Evolutionary conservation across 2,329 filamentous ascomycete species (phyloP).

Genomic region (Fonsecaea monophora): DNA sequence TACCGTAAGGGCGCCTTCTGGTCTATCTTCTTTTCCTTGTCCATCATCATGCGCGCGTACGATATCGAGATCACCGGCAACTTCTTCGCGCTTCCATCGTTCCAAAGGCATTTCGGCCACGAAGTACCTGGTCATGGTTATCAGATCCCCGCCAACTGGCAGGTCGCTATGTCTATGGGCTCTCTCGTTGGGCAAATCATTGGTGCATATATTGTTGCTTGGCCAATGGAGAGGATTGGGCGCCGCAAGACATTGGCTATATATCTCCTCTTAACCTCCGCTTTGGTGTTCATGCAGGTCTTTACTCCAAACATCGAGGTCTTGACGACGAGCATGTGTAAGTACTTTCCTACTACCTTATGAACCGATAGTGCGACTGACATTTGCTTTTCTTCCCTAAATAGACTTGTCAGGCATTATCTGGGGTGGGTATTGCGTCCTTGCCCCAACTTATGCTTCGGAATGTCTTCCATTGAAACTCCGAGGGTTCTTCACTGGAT

Average conservation of each 20-base stretch:
- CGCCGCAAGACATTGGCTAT: constrained; percentile 69
- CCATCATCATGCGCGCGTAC: constrained; percentile 40
- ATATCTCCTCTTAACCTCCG: constrained; percentile 58
- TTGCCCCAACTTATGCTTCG: constrained; percentile 42
- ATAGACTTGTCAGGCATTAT: constrained; percentile 48
- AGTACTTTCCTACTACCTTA: not conserved
- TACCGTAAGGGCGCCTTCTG: constrained; percentile 27
- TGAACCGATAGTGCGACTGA: not conserved
- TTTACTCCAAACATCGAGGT: constrained; percentile 45
- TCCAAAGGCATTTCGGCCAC: constrained; percentile 41
- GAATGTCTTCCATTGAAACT: constrained; percentile 41
- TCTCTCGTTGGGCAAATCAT: constrained; percentile 68
- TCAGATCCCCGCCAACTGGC: constrained; percentile 62
- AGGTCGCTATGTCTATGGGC: constrained; percentile 62
- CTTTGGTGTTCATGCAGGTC: constrained; percentile 47
- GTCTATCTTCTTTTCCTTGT: constrained; percentile 39
- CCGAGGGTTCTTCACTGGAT: constrained; percentile 43
- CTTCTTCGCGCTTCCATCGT: constrained; percentile 42
- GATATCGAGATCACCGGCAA: constrained; percentile 41
- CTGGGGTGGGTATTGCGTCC: constrained; percentile 55
- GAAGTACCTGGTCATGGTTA: constrained; percentile 46
- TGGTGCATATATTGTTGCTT: constrained; percentile 70
- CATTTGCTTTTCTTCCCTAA: constrained; percentile 25
- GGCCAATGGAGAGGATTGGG: constrained; percentile 68
- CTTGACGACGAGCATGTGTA: constrained; percentile 39